phyloP scores from a whole-genome alignment of 306 rosid genomes.

The Ammopiptanthus mongolicus region DNA sequence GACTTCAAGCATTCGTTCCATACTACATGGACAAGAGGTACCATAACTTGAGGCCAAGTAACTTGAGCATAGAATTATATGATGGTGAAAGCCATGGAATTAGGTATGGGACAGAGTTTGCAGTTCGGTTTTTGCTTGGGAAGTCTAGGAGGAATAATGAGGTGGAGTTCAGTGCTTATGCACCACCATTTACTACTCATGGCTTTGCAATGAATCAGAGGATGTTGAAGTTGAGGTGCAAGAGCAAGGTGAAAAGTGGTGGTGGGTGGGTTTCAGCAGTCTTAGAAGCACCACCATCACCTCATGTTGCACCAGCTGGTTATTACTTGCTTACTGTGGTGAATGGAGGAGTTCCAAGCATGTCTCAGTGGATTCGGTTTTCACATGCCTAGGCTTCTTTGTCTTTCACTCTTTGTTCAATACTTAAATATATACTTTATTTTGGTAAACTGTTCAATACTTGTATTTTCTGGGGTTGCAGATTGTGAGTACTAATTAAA shows the following conservation, averaged over 20 bases:
- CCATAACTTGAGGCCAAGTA: constrained; percentile 42
- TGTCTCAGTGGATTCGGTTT: constrained; percentile 64
- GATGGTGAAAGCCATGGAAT: neutral
- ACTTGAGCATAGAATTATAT: constrained; percentile 35
- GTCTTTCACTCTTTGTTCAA: neutral
- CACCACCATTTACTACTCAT: constrained; percentile 77
- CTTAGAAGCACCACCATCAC: constrained; percentile 63
- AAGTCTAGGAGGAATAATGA: constrained; percentile 19
- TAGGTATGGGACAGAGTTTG: constrained; percentile 49
- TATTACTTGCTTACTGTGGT: constrained; percentile 64
- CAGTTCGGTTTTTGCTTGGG: constrained; percentile 35
- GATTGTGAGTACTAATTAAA: neutral
- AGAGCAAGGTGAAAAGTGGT: constrained; percentile 4
- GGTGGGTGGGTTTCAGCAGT: constrained; percentile 39
- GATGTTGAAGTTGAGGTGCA: constrained; percentile 55
- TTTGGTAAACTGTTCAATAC: neutral
- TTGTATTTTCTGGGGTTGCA: too few relatives aligned
- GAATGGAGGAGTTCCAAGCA: constrained; percentile 62
- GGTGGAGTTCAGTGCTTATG: constrained; percentile 46
- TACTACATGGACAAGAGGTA: constrained; percentile 41
- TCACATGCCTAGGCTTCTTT: neutral
- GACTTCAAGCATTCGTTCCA: constrained; percentile 78
- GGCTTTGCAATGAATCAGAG: constrained; percentile 75
- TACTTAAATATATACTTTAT: neutral
- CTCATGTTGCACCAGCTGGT: constrained; percentile 63